Evolutionary conservation across 208 protist genomes (phyloP).

Genomic region (Wallacemonas sp.): DNA sequence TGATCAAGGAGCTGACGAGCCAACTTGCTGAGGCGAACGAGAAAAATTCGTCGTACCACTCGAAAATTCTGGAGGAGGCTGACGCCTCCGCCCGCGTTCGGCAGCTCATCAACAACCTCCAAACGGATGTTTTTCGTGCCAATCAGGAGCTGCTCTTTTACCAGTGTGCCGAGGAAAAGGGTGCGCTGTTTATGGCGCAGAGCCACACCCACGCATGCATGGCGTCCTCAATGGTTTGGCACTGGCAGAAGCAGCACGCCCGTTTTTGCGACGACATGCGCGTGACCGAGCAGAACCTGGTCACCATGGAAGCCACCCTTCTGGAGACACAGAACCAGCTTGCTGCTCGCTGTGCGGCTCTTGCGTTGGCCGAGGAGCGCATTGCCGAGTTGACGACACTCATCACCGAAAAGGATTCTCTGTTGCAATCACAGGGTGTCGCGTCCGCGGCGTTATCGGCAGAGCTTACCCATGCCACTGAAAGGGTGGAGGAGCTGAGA

Average conservation of each 20-base stretch:
- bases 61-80: conserved; percentile 55
- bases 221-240: background rate
- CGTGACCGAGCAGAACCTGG: background rate
- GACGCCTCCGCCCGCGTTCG: conserved; percentile 33
- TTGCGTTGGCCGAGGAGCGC: background rate
- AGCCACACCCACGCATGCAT: background rate
- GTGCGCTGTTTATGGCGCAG: conserved; percentile 6
- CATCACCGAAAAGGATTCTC: background rate
- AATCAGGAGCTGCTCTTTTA: background rate
- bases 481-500: conserved; percentile 6
- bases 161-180: conserved; percentile 14
- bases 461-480: background rate
- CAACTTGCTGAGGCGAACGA: conserved; percentile 59
- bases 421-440: background rate
- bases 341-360: background rate
- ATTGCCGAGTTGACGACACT: background rate
- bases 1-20: conserved; percentile 69
- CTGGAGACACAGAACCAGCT: background rate
- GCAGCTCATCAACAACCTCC: conserved; percentile 13
- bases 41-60: conserved; percentile 54
- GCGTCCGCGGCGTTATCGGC: background rate
- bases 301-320: background rate
- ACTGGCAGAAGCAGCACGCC: background rate
- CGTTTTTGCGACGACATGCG: background rate
- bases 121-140: background rate